Base-by-base conservation (phyloP, 2,329 filamentous ascomycete genomes). In the Neonectria punicea region DNA sequence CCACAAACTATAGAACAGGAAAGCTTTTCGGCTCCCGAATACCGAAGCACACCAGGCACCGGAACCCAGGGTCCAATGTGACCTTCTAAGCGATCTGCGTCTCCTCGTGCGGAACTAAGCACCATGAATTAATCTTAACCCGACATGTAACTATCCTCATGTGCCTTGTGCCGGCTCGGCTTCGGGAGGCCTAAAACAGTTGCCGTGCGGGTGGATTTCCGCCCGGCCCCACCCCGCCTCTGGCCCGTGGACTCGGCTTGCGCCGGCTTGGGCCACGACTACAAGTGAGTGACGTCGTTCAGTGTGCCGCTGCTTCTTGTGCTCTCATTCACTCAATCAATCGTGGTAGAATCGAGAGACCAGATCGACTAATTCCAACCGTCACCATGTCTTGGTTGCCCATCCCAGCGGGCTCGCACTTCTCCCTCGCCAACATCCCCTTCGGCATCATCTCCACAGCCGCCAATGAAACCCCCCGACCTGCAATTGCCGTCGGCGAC, bases 401-500 rank as follows among this genome's bases (percentile, higher is more conserved):
- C 9, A 70, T 82, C 18, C 73, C 78, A n/a, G 72, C 76, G 4
- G 78, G 73, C 47, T 79, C 72, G 32, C 69, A 74, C 60, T 74
- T 74, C 53, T 74, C 92, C 9, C 81, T 95, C 56, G 88, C 90
- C 74, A 96, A 96, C 76, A 90, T 96, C 58, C 93, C 93, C 1
- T 95, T 95, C 74, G 93, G 93, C 73, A 89, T 96, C 81, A 92
- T 96, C 75, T 91, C 89, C 32, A 91, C 90, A 1, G 68, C 83
- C 3, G 78, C 83, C 6, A 83, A 87, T 63, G 73, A 83, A 11
- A 83, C 83, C 28, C 90, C 85, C 2, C 89, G 89, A 30, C 85
- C 89, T 10, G 92, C 91, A 14, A 81, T 92, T 65, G 92, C 92
- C 10, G 91, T 96, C 71, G 93, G 92, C 53, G 85, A 90, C 34